Base-by-base conservation (phyloP, 2,329 filamentous ascomycete genomes). In the Clarireedia monteithiana region DNA sequence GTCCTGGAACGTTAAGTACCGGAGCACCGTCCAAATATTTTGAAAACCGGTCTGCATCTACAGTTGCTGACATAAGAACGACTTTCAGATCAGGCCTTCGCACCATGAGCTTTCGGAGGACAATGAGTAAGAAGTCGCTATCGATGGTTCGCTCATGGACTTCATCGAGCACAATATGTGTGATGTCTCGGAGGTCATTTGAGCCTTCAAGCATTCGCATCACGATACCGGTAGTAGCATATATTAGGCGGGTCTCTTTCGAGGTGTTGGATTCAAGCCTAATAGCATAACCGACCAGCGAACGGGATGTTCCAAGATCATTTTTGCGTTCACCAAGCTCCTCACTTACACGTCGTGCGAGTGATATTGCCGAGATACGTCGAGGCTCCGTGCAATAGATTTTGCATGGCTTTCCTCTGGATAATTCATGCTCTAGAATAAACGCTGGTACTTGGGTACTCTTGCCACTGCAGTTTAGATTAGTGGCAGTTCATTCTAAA, bases 391-490 rank as follows among this genome's bases (percentile, higher is more conserved):
- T 96, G 68, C 94, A 96, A 69, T 92, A 97, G 10, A 99, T 85
- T 67, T 95, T 96, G 73, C 91, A 97, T 5, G 83, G 76, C 61
- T 84, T 86, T 4, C 91, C 92, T 60, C 86, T 81, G 3, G 83
- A 81, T 50, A 99, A 79, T 67, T 96, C 86, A 65, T 96, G 83
- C 70, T 99, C 94, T 6, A 99, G 76, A 53, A 99, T 82, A 68
- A 95, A 97, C 0, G 91, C 86, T 5, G 94, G 94, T n/a, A 96
- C 87, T 67, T 99, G 94, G 0, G 94, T 99, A 71, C 91, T 96
- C 75, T 99, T 99, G 61, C 94, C 94, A 69, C 85, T 67, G 30
- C 78, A 45, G 36, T 46, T 17, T 17, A n/a, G 17, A 42, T 42
- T 42, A 42, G 30, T 34, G 9, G 30, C 30, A 34, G 10, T 34